Conservation (phyloP, 306 rosid genomes). For the Vigna unguiculata region DNA sequence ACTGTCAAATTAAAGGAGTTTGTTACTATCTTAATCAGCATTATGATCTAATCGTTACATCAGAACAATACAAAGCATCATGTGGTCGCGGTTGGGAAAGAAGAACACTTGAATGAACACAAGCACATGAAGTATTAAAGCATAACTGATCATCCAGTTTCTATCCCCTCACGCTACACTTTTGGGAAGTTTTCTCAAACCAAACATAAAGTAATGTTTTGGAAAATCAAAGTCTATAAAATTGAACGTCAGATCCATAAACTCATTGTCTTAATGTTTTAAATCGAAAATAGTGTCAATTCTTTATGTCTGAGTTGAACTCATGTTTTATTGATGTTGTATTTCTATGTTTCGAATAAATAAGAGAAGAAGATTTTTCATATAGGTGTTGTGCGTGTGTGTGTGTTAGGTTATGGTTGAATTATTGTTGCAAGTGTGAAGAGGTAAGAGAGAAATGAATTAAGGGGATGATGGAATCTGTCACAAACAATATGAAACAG, state of each 20-base stretch:
- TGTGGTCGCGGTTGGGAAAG: constrained; percentile 65
- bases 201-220: constrained; percentile 27
- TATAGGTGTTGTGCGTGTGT: neutral
- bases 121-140: constrained; percentile 39
- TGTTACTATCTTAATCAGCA: constrained; percentile 45
- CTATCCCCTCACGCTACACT: constrained; percentile 18
- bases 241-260: too few species aligned
- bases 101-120: constrained; percentile 38
- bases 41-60: constrained; percentile 34
- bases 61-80: constrained; percentile 44
- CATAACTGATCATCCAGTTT: constrained; percentile 18
- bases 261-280: too few species aligned
- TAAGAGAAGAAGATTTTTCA: neutral
- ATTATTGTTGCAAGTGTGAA: neutral
- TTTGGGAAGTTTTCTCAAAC: constrained; percentile 31
- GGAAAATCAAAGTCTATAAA: too few species aligned
- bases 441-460: constrained; percentile 30
- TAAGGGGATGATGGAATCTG: constrained; percentile 41
- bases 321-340: too few species aligned
- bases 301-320: too few species aligned
- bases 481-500: constrained; percentile 38
- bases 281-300: too few species aligned
- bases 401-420: neutral
- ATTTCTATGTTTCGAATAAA: too few species aligned
- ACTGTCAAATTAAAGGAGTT: constrained; percentile 3